A percentile compares a stretch with the other conserved stretches of the same genome.
Evolutionary conservation across 75 land plant species (phyloP).

Genomic region (Adiantum capillusveneris): DNA sequence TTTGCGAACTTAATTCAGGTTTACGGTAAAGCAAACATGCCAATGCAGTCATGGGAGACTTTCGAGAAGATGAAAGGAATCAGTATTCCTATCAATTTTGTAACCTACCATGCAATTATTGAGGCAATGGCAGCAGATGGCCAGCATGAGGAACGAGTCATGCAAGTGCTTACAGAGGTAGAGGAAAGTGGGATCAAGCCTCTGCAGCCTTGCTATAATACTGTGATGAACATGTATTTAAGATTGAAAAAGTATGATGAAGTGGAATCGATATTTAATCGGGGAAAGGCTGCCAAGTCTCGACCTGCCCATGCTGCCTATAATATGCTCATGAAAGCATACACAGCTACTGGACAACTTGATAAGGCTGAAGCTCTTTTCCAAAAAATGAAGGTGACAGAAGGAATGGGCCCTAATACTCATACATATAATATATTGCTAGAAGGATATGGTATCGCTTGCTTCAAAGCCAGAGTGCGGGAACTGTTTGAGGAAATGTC

Average conservation of each 20-base stretch:
- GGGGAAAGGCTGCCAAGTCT: conserved; percentile 37
- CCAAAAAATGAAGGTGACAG: conserved; percentile 41
- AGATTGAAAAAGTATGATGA: conserved; percentile 40
- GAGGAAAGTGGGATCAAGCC: conserved; percentile 41
- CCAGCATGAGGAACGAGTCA: conserved; percentile 48
- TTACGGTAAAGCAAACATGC: conserved; percentile 56
- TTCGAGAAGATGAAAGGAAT: conserved; percentile 52
- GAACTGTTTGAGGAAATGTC: conserved; percentile 57
- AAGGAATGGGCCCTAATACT: conserved; percentile 36
- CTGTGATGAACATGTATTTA: conserved; percentile 66
- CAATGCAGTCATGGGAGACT: conserved; percentile 47
- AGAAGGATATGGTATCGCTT: conserved; percentile 47
- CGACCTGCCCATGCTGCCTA: conserved; percentile 51
- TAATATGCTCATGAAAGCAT: conserved; percentile 58
- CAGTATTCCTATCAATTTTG: conserved; percentile 24
- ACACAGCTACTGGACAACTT: conserved; percentile 41
- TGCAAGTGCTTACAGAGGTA: conserved; percentile 48
- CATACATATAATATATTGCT: conserved; percentile 62
- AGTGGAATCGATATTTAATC: conserved; percentile 41
- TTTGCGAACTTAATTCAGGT: conserved; percentile 67
- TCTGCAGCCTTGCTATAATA: conserved; percentile 50
- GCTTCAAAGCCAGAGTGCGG: conserved; percentile 43
- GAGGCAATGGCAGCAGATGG: conserved; percentile 53
- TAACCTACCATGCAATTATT: conserved; percentile 61
- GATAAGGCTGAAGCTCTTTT: conserved; percentile 71